A percentile compares a stretch with the other conserved stretches of the same genome.
Conservation (phyloP, 1,284 basidiomycete species). For the Apiotrichum mycotoxinovorans region DNA sequence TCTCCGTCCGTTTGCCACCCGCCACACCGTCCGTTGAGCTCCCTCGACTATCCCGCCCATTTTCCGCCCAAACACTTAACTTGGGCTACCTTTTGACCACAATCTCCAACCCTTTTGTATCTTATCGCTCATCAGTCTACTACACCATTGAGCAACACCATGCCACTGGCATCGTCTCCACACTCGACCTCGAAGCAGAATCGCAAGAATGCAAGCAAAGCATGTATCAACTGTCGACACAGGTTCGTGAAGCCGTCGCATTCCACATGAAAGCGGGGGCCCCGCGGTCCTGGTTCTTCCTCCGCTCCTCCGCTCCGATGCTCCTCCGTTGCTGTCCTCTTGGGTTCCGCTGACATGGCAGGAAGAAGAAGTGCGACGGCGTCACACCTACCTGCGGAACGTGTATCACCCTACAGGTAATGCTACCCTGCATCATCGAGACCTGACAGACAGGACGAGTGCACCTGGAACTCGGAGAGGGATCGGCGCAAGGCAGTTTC, state of each 20-base stretch:
- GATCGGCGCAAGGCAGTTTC: slow-evolving; percentile 34
- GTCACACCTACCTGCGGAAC: slow-evolving; percentile 35
- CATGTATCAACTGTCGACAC: slow-evolving; percentile 18
- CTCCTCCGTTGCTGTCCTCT: too few species aligned
- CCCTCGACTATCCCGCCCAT: too few species aligned
- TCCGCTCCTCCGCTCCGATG: neutral
- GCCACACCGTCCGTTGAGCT: too few species aligned
- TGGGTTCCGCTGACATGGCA: slow-evolving; percentile 5
- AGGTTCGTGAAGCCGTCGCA: too few species aligned
- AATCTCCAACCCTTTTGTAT: too few species aligned
- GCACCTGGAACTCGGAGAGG: slow-evolving; percentile 24
- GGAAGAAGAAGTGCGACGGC: slow-evolving; percentile 43
- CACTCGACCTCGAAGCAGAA: neutral
- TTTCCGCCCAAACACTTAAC: too few species aligned
- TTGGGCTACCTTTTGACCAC: too few species aligned
- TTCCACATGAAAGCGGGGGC: too few species aligned
- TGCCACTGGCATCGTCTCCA: neutral
- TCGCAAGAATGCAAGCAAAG: slow-evolving; percentile 9
- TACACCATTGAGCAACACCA: neutral
- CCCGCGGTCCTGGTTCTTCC: too few species aligned
- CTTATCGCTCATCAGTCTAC: neutral
- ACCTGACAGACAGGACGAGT: slow-evolving; percentile 28
- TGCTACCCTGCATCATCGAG: neutral
- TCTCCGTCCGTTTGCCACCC: too few species aligned
- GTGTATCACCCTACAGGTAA: slow-evolving; percentile 36